These are phyloP conservation scores for Alnus rubra DNA, from an alignment of 306 rosid species.

Conservation along the genomic window DNA sequence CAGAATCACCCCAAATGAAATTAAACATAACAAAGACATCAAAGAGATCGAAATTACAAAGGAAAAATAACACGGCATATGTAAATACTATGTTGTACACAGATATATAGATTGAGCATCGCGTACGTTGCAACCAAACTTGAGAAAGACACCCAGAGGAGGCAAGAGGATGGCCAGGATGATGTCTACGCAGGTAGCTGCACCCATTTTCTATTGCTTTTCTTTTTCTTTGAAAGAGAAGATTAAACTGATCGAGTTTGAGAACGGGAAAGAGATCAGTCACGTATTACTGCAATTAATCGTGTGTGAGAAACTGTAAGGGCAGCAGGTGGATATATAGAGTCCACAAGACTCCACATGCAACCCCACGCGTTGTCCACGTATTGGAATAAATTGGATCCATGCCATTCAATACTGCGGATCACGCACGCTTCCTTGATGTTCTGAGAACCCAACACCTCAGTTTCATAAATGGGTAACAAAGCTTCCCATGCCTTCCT, in stretches of 20 bases:
- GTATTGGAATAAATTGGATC: background rate
- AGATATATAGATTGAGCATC: background rate
- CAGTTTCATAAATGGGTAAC: too few relatives aligned
- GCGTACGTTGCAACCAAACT: slow-evolving; percentile 60
- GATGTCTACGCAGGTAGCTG: slow-evolving; percentile 62
- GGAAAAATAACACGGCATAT: too few relatives aligned
- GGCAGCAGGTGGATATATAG: slow-evolving; percentile 13
- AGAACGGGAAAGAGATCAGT: background rate
- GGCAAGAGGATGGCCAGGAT: slow-evolving; percentile 75
- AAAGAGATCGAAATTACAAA: background rate
- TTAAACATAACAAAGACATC: background rate
- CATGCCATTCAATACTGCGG: background rate
- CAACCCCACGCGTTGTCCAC: too few relatives aligned
- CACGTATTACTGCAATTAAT: background rate
- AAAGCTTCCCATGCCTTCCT: background rate
- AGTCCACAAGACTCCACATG: background rate
- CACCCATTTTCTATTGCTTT: slow-evolving; percentile 31
- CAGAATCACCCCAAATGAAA: background rate
- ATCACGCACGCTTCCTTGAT: slow-evolving; percentile 32
- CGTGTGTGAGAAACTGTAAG: background rate
- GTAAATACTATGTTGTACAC: too few relatives aligned
- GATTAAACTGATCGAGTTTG: too few relatives aligned
- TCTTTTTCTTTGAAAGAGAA: too few relatives aligned
- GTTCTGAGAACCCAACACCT: too few relatives aligned
- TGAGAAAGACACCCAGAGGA: slow-evolving; percentile 92